These are phyloP conservation scores for Chimonanthus praecox DNA, from an alignment of 164 flowering plant species.

Conservation along the genomic window DNA sequence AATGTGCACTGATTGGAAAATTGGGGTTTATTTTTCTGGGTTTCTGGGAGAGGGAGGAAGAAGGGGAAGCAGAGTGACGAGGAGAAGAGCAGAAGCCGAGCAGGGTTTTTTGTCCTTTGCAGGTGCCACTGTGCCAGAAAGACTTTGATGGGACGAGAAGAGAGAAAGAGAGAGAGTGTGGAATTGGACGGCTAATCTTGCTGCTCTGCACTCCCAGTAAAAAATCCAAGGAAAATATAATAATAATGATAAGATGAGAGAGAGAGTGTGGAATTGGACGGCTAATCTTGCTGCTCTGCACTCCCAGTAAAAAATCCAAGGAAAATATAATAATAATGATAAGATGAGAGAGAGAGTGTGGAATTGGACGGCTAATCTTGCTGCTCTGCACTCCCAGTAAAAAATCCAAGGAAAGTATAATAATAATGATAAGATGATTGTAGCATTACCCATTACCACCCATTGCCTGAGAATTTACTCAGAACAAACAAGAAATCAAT, in stretches of 20 bases:
- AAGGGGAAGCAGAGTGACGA: not conserved
- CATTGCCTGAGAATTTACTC: no score
- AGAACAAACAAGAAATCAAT: no score
- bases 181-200: not conserved
- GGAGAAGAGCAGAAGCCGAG: slow-evolving; percentile 3
- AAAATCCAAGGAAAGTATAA: no score
- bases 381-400: not conserved
- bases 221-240: no score
- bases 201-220: not conserved
- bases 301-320: not conserved
- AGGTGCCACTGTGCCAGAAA: not conserved
- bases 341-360: not conserved
- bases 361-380: not conserved
- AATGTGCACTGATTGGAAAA: slow-evolving; percentile 11
- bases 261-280: not conserved
- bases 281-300: not conserved
- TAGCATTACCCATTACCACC: no score
- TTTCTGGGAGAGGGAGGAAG: slow-evolving; percentile 2
- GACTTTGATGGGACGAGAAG: not conserved
- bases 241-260: no score
- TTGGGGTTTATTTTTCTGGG: not conserved
- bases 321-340: no score
- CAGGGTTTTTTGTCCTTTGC: slow-evolving; percentile 2
- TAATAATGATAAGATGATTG: no score
- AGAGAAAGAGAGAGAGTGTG: not conserved